phyloP scores from a whole-genome alignment of 495 filamentous ascomycete species.

The Penicillium parvum region DNA sequence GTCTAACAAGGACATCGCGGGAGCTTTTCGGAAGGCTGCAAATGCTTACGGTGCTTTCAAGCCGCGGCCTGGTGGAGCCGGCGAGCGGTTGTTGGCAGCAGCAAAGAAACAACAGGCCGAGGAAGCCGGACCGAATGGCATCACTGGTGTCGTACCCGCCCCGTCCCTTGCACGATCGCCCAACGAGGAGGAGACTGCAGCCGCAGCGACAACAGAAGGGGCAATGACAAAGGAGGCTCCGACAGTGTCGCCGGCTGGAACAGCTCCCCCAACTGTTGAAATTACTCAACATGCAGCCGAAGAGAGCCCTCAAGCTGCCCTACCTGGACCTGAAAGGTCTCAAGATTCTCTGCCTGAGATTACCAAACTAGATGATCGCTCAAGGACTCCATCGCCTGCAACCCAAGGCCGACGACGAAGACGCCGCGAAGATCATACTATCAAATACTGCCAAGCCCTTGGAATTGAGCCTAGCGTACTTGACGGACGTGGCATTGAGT shows the following conservation, averaged over 20 bases:
- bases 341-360: slow-evolving; percentile 32
- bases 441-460: slow-evolving; percentile 71
- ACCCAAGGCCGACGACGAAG: slow-evolving; percentile 51
- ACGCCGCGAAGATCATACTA: slow-evolving; percentile 66
- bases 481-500: slow-evolving; percentile 62
- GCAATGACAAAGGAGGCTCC: too few relatives aligned
- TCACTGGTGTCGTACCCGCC: slow-evolving; percentile 79
- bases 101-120: slow-evolving; percentile 51
- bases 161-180: slow-evolving; percentile 46
- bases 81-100: slow-evolving; percentile 58
- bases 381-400: slow-evolving; percentile 37
- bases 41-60: slow-evolving; percentile 79
- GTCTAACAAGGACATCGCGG: slow-evolving; percentile 65
- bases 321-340: slow-evolving; percentile 23
- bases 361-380: slow-evolving; percentile 23
- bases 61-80: slow-evolving; percentile 76
- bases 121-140: slow-evolving; percentile 71
- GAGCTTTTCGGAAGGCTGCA: slow-evolving; percentile 79
- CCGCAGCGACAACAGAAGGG: slow-evolving; percentile 7
- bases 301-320: slow-evolving; percentile 27
- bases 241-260: slow-evolving; percentile 4
- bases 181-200: slow-evolving; percentile 24
- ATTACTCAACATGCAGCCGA: slow-evolving; percentile 31
- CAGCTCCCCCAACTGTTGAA: slow-evolving; percentile 38
- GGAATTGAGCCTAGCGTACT: slow-evolving; percentile 68